Evolutionary conservation across 805 yeast species (phyloP).

Genomic region (Hanseniaspora thailandica): DNA sequence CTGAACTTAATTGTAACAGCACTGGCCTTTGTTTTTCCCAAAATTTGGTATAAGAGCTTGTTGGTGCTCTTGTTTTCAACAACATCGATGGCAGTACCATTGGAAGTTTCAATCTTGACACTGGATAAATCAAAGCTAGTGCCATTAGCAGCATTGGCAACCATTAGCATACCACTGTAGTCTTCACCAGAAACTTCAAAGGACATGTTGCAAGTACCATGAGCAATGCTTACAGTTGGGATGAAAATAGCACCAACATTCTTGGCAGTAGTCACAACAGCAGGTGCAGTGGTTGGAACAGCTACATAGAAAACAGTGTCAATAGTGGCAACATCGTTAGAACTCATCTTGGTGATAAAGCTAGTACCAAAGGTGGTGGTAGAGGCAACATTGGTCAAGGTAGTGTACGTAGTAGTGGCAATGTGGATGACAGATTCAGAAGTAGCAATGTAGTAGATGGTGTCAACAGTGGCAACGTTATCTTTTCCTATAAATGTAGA

Average conservation of each 20-base stretch:
- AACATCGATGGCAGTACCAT: not conserved
- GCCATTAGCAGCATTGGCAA: not conserved
- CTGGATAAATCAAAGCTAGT: not conserved
- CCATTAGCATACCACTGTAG: not conserved
- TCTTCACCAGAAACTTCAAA: not conserved
- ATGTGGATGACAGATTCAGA: too few species aligned
- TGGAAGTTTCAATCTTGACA: not conserved
- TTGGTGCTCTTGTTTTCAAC: not conserved
- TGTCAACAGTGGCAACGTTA: slow-evolving; percentile 13
- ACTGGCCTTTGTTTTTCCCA: not conserved
- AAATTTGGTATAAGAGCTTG: not conserved
- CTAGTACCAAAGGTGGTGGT: slow-evolving; percentile 14
- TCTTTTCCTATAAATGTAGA: slow-evolving; percentile 16
- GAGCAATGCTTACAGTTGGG: not conserved
- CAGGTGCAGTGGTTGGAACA: not conserved
- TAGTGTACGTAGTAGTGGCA: too few species aligned
- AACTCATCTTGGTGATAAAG: too few species aligned
- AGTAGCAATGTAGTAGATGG: slow-evolving; percentile 16
- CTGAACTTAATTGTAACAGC: not conserved
- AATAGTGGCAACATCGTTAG: too few species aligned
- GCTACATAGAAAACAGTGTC: too few species aligned
- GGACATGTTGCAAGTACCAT: not conserved
- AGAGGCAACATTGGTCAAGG: too few species aligned
- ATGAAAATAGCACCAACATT: not conserved
- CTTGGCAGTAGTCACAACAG: not conserved